A percentile compares a stretch with the other conserved stretches of the same genome.
Conservation (phyloP, 306 rosid species). For the Corylus americana region DNA sequence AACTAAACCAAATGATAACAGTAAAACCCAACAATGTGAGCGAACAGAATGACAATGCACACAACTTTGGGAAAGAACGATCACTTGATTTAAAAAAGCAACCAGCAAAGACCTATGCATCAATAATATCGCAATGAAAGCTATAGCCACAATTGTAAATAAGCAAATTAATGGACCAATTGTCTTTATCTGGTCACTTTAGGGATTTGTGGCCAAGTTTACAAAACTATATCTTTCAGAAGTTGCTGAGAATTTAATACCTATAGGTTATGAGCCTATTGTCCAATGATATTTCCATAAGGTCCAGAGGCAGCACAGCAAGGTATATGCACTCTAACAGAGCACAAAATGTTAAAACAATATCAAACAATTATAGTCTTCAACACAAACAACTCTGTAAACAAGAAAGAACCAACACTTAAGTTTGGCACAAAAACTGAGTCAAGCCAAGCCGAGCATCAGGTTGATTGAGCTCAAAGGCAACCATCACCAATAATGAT, state of each 20-base stretch:
- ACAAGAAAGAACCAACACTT: background rate
- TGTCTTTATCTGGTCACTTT: conserved; percentile 63
- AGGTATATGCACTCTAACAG: conserved; percentile 40
- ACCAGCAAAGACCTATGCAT: conserved; percentile 50
- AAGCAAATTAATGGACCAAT: conserved; percentile 27
- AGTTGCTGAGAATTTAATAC: conserved; percentile 43
- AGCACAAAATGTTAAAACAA: conserved; percentile 29
- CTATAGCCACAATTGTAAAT: conserved; percentile 26
- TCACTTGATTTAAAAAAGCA: conserved; percentile 36
- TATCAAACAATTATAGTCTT: conserved; percentile 35
- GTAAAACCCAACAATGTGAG: background rate
- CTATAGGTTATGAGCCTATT: conserved; percentile 41
- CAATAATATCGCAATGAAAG: conserved; percentile 28
- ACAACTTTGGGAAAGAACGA: background rate
- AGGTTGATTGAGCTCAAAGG: background rate
- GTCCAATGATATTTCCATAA: conserved; percentile 50
- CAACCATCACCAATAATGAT: background rate
- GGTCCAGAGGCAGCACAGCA: conserved; percentile 48
- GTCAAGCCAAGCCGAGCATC: background rate
- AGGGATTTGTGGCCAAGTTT: conserved; percentile 46
- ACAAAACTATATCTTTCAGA: conserved; percentile 39
- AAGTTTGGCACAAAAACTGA: no score
- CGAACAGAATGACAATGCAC: background rate
- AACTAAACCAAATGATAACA: background rate
- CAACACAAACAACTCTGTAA: conserved; percentile 1